phyloP scores from a whole-genome alignment of 768 basidiomycete species.

The Lanmaoa pseudosensibilis region DNA sequence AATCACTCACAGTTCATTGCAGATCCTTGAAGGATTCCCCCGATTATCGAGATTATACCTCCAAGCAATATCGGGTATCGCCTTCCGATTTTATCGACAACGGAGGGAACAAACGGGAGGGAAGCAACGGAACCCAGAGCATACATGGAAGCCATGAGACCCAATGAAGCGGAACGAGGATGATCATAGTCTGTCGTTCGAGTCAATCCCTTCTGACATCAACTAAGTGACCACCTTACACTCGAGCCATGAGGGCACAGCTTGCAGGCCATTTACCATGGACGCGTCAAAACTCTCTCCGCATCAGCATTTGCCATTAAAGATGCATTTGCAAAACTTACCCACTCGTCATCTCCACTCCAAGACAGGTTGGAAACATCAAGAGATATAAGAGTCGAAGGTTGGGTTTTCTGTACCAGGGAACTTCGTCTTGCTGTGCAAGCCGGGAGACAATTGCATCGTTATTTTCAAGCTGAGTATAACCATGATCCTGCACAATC shows the following conservation, averaged over 20 bases:
- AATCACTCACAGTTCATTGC: slow-evolving; percentile 13
- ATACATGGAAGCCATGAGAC: slow-evolving; percentile 46
- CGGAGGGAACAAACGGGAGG: slow-evolving; percentile 39
- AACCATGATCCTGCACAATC: neutral
- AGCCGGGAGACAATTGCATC: slow-evolving; percentile 21
- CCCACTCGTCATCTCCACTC: slow-evolving; percentile 24
- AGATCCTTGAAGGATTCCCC: slow-evolving; percentile 19
- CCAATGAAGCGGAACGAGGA: slow-evolving; percentile 46
- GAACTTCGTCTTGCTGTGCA: slow-evolving; percentile 44
- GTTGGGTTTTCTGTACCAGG: slow-evolving; percentile 66
- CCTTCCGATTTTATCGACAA: slow-evolving; percentile 16
- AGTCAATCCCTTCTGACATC: neutral
- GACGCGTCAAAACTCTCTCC: slow-evolving; percentile 38
- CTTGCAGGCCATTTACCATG: slow-evolving; percentile 64
- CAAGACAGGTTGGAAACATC: slow-evolving; percentile 44
- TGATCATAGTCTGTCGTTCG: slow-evolving; percentile 46
- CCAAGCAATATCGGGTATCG: slow-evolving; percentile 19
- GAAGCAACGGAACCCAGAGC: slow-evolving; percentile 58
- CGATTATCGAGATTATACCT: slow-evolving; percentile 2
- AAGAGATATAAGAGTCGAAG: slow-evolving; percentile 54
- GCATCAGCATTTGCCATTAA: slow-evolving; percentile 1
- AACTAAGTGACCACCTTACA: slow-evolving; percentile 39
- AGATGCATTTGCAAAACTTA: neutral
- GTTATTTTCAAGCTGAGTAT: slow-evolving; percentile 1
- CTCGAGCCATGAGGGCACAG: slow-evolving; percentile 54